Evolutionary conservation across 2,329 filamentous ascomycete species (phyloP).

Genomic region (Diaporthe helianthi): DNA sequence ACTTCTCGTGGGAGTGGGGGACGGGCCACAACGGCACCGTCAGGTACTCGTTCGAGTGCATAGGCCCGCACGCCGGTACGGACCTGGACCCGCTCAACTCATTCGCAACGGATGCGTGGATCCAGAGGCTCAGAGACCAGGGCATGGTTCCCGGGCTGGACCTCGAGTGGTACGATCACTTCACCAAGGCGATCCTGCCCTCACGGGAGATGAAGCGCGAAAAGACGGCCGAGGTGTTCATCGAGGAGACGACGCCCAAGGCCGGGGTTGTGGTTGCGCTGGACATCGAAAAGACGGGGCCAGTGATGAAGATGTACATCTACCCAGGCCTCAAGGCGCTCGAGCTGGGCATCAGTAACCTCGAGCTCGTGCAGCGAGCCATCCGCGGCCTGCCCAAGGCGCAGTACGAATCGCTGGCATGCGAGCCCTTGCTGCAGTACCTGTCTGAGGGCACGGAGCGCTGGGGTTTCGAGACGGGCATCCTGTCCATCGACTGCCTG

Average conservation of each 20-base stretch:
- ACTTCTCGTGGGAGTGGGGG: conserved; percentile 40
- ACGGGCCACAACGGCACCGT: conserved; percentile 36
- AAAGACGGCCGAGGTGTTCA: conserved; percentile 35
- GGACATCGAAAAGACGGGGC: conserved; percentile 38
- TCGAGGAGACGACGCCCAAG: conserved; percentile 38
- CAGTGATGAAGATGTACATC: conserved; percentile 39
- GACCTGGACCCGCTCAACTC: conserved; percentile 37
- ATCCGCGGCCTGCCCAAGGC: conserved; percentile 36
- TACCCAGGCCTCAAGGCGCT: conserved; percentile 38
- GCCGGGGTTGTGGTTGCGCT: conserved; percentile 38
- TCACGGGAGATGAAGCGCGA: conserved; percentile 24
- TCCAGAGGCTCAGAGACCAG: conserved; percentile 35
- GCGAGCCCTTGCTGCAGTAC: conserved; percentile 38
- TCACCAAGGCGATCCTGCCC: conserved; percentile 36
- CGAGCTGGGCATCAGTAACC: conserved; percentile 38
- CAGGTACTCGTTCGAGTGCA: conserved; percentile 39
- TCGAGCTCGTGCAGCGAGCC: conserved; percentile 37
- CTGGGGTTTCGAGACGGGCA: conserved; percentile 39
- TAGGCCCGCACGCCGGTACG: conserved; percentile 38
- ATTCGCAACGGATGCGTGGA: conserved; percentile 36
- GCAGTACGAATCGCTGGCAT: conserved; percentile 37
- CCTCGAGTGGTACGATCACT: conserved; percentile 38
- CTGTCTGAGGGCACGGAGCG: conserved; percentile 36
- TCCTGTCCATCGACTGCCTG: conserved; percentile 39
- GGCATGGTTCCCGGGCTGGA: conserved; percentile 38